These are phyloP conservation scores for Thozetella sp. DNA, from an alignment of 495 filamentous ascomycete species.

Conservation along the genomic window DNA sequence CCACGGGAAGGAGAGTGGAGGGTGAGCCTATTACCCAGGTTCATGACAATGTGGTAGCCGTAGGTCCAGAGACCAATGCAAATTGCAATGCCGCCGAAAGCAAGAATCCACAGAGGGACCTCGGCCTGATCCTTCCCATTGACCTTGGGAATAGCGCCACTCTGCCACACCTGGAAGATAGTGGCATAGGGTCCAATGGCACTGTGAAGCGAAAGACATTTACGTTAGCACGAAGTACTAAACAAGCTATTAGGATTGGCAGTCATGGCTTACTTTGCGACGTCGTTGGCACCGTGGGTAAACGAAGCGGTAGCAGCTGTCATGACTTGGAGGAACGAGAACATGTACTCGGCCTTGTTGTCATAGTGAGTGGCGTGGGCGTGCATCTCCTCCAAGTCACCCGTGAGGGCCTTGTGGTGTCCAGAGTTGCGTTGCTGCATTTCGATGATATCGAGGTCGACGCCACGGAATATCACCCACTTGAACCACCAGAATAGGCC, in stretches of 20 bases:
- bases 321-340: slow-evolving; percentile 73
- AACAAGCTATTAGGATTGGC: too few relatives aligned
- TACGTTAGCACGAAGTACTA: neutral
- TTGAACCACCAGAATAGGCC: slow-evolving; percentile 48
- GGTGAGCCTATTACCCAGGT: slow-evolving; percentile 71
- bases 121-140: slow-evolving; percentile 50
- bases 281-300: slow-evolving; percentile 80
- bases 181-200: slow-evolving; percentile 74
- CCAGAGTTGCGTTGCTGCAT: slow-evolving; percentile 20
- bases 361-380: slow-evolving; percentile 69
- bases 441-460: slow-evolving; percentile 61
- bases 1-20: slow-evolving; percentile 69
- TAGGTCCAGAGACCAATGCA: slow-evolving; percentile 70
- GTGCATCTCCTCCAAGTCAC: slow-evolving; percentile 57
- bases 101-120: slow-evolving; percentile 69
- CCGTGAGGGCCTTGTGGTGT: slow-evolving; percentile 41
- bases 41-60: slow-evolving; percentile 71
- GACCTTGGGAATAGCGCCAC: slow-evolving; percentile 34
- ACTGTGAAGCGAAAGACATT: slow-evolving; percentile 4
- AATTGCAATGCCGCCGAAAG: slow-evolving; percentile 57
- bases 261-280: slow-evolving; percentile 52
- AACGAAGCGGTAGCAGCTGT: slow-evolving; percentile 76
- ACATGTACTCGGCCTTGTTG: slow-evolving; percentile 76
- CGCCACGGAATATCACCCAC: slow-evolving; percentile 55
- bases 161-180: slow-evolving; percentile 67